Base-by-base conservation (phyloP, 2,329 filamentous ascomycete genomes). In the Trichoderma sp. region DNA sequence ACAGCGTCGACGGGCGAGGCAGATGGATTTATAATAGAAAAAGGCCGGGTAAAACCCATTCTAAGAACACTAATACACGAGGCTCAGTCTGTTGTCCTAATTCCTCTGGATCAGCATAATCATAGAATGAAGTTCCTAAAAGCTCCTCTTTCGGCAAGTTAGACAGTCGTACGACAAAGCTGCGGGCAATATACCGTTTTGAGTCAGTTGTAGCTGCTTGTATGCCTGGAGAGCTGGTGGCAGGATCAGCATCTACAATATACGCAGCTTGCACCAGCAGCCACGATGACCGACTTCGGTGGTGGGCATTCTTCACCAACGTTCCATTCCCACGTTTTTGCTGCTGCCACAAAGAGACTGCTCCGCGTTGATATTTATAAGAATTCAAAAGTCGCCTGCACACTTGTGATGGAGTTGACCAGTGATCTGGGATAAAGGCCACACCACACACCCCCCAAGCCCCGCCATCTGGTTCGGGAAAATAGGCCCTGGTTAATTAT, bases 361-460 rank as follows among this genome's bases (percentile, higher is more conserved):
- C 72, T 70, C 71, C 70, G 68, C 71, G 71, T 72, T 71, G 68
- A 70, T 77, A 75, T 75, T 77, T 77, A 76, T 77, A 77, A 64
- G 33, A 56, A 40, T 40, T 19, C 29, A 40, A 3, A 47, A 77
- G 75, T 69, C 70, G 61, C 71, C 71, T 63, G 72, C 68, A 74
- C 70, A 72, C 73, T 74, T 74, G 74, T 64, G 71, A 70, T 71
- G 68, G 70, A 61, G 47, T 56, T 65, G 53, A 47, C 55, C 61
- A 69, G 55, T 59, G 68, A 69, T 69, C 60, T 69, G 60, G 61
- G 37, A 69, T 56, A 52, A 37, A 55, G 55, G 24, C 55, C 43
- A 55, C 31, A 60, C 52, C 55, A 65, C 62, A 43, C 62, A 53
- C 62, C 31, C 55, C 60, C 68, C 61, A 35, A 37, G 66, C 61